phyloP scores from a whole-genome alignment of 2,329 filamentous ascomycete species.

The Delphinella strobiligena region DNA sequence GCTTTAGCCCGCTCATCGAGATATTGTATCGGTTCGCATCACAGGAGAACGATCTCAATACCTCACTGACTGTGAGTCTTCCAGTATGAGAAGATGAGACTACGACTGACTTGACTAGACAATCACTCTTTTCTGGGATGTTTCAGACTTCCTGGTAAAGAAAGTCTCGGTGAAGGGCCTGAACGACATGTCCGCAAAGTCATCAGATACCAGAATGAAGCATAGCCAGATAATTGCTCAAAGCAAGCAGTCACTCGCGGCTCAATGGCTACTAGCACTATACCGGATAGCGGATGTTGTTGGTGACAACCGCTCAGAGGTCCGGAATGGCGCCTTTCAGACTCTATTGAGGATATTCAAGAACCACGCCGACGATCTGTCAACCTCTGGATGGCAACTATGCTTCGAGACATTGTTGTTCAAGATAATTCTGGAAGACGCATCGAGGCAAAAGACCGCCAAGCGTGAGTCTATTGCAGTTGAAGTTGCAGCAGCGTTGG shows the following conservation, averaged over 20 bases:
- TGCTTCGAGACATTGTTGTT: conserved; percentile 75
- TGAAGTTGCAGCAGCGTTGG: not conserved
- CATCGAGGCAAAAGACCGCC: conserved; percentile 2
- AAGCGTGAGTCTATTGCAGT: conserved; percentile 10
- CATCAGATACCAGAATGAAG: conserved; percentile 2
- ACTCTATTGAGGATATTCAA: conserved; percentile 86
- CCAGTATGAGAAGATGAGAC: not conserved
- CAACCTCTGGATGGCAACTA: conserved; percentile 67
- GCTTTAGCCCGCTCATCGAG: conserved; percentile 71
- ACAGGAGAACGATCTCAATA: conserved; percentile 86
- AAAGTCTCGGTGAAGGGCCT: conserved; percentile 30
- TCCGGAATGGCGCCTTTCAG: conserved; percentile 80
- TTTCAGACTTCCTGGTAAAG: conserved; percentile 69
- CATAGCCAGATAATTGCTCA: conserved; percentile 3
- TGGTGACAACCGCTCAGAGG: conserved; percentile 58
- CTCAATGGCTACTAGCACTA: conserved; percentile 68
- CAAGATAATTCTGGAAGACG: conserved; percentile 45
- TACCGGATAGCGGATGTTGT: conserved; percentile 60
- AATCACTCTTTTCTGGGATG: conserved; percentile 90
- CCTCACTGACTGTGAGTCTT: conserved; percentile 66
- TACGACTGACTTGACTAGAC: conserved; percentile 39
- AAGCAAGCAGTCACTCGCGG: conserved; percentile 45
- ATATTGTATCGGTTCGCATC: conserved; percentile 81
- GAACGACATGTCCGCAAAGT: conserved; percentile 11
- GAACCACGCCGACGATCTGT: conserved; percentile 72